Percentiles rank a stretch among this genome's conserved stretches.
These are phyloP conservation scores for Perkinsus chesapeaki DNA, from an alignment of 169 alveolate species.

Conservation along the genomic window DNA sequence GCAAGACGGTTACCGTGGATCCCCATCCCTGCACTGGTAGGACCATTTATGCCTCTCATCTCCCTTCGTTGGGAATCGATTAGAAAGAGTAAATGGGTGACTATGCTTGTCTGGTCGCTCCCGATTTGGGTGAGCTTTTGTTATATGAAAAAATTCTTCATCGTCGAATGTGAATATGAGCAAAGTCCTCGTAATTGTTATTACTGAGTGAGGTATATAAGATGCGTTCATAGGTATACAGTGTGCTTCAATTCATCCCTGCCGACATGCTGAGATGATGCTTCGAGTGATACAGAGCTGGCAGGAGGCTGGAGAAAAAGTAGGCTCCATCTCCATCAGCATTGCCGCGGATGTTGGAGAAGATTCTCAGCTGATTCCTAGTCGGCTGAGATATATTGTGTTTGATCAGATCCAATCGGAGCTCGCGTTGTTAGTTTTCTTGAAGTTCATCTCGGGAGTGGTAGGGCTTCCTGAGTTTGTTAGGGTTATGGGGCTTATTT, in stretches of 20 bases:
- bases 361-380: neutral
- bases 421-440: slow-evolving; percentile 60
- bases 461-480: neutral
- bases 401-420: slow-evolving; percentile 36
- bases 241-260: slow-evolving; percentile 80
- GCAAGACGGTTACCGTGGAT: slow-evolving; percentile 84
- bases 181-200: too few species aligned
- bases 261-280: slow-evolving; percentile 60
- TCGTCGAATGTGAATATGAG: too few species aligned
- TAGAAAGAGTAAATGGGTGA: too few species aligned
- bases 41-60: too few species aligned
- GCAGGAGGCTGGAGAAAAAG: slow-evolving; percentile 39
- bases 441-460: slow-evolving; percentile 71
- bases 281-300: slow-evolving; percentile 45
- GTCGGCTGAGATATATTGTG: neutral
- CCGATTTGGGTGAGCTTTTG: too few species aligned
- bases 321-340: slow-evolving; percentile 11
- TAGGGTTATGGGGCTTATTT: neutral
- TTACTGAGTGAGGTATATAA: too few species aligned
- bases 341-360: neutral
- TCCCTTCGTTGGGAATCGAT: too few species aligned
- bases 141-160: too few species aligned
- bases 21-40: slow-evolving; percentile 77
- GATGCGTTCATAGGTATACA: slow-evolving; percentile 22
- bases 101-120: too few species aligned